Percentiles rank a stretch among this genome's conserved stretches.
phyloP scores from a whole-genome alignment of 257 asterid species.

The Nicotiana sylvestris region DNA sequence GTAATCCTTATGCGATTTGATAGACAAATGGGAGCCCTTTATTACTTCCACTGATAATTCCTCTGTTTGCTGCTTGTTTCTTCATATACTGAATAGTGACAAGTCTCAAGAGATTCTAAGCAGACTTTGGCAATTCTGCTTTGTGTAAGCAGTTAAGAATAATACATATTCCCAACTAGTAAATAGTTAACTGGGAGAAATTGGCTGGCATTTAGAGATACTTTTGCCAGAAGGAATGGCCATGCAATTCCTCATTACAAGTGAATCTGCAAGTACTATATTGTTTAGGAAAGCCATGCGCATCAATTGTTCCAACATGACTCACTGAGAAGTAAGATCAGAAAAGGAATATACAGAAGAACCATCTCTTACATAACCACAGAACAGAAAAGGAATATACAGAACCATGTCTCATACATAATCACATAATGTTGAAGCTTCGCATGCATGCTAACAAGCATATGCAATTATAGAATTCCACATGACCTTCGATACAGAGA shows the following conservation, averaged over 20 bases:
- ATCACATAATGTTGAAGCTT: background rate
- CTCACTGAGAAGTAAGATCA: background rate
- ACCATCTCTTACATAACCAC: background rate
- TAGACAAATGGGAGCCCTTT: background rate
- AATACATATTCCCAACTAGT: background rate
- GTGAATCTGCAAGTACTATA: background rate
- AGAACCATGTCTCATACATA: background rate
- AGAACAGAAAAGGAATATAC: background rate
- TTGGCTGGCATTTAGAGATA: background rate
- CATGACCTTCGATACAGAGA: background rate
- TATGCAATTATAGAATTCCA: background rate
- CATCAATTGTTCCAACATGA: background rate
- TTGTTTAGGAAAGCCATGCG: background rate
- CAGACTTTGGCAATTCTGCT: background rate
- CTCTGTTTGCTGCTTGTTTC: background rate
- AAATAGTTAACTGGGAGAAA: background rate
- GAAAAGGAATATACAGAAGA: background rate
- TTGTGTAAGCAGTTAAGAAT: background rate
- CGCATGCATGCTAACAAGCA: constrained; percentile 3
- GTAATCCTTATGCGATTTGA: background rate
- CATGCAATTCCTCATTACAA: constrained; percentile 1
- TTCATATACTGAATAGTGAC: background rate
- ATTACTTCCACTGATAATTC: background rate
- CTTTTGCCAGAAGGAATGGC: background rate
- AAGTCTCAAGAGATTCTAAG: background rate